A percentile compares a stretch with the other conserved stretches of the same genome.
Conservation (phyloP, 805 yeast genomes). For the Scheffersomyces lignosus region DNA sequence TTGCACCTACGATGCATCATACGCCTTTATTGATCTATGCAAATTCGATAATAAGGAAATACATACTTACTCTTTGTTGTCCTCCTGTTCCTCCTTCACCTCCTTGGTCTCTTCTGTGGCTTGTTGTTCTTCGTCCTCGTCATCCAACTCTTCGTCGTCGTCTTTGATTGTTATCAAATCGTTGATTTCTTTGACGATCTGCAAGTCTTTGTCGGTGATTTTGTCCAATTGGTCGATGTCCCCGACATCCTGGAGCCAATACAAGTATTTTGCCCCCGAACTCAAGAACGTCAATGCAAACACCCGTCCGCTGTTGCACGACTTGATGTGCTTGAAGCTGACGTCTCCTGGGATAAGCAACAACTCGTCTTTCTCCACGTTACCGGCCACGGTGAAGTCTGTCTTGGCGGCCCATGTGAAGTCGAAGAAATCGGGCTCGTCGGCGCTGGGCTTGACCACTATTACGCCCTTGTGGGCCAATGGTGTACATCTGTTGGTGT, state of each 20-base stretch:
- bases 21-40: no score
- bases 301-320: constrained; percentile 78
- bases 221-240: constrained; percentile 59
- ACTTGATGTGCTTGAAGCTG: constrained; percentile 65
- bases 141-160: constrained; percentile 33
- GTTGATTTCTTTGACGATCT: constrained; percentile 47
- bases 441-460: constrained; percentile 58
- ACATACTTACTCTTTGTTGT: constrained; percentile 16
- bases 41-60: no score
- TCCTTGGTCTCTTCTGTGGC: constrained; percentile 10
- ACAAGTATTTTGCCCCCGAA: constrained; percentile 58
- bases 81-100: constrained; percentile 16
- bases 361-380: constrained; percentile 57
- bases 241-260: constrained; percentile 79
- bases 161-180: constrained; percentile 46
- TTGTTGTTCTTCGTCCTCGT: constrained; percentile 22
- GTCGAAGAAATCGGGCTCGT: constrained; percentile 69
- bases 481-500: constrained; percentile 67
- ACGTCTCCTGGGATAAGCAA: constrained; percentile 85
- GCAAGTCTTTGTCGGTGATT: constrained; percentile 59
- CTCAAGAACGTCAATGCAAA: constrained; percentile 63
- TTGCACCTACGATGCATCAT: no score
- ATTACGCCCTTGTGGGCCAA: constrained; percentile 66
- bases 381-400: constrained; percentile 38
- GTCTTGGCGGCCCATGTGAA: constrained; percentile 74